Evolutionary conservation across 2,329 filamentous ascomycete species (phyloP).

Genomic region (Colletotrichum eleusines): DNA sequence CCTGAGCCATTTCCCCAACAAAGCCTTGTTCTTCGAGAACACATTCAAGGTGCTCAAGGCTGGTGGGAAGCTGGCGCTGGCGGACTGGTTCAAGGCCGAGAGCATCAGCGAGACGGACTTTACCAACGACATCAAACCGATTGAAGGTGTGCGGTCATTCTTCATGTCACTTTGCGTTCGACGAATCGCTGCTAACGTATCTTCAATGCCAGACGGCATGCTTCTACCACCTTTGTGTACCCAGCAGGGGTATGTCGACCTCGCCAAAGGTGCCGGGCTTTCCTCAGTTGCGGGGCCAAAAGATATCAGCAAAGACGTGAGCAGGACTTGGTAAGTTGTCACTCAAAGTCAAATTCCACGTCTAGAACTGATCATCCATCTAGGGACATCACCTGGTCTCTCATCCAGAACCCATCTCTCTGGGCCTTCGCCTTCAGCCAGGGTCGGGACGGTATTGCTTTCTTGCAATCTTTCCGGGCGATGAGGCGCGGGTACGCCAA

Average conservation of each 20-base stretch:
- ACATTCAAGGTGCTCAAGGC: slow-evolving; percentile 60
- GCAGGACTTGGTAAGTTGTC: slow-evolving; percentile 67
- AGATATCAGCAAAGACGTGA: slow-evolving; percentile 69
- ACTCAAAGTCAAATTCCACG: not conserved
- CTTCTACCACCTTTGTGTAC: slow-evolving; percentile 68
- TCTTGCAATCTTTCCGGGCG: slow-evolving; percentile 70
- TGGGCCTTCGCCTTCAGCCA: slow-evolving; percentile 73
- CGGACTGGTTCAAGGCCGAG: slow-evolving; percentile 72
- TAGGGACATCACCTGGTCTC: slow-evolving; percentile 73
- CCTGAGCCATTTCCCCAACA: slow-evolving; percentile 70
- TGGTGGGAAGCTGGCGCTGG: slow-evolving; percentile 66
- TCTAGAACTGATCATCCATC: not conserved
- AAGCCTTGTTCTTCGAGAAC: slow-evolving; percentile 69
- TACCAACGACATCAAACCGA: slow-evolving; percentile 67
- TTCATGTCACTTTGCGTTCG: not conserved
- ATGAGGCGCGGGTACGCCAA: slow-evolving; percentile 72
- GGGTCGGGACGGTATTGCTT: slow-evolving; percentile 70
- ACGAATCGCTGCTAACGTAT: not conserved
- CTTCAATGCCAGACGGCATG: slow-evolving; percentile 63
- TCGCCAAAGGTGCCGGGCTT: slow-evolving; percentile 63
- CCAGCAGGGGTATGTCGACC: slow-evolving; percentile 63
- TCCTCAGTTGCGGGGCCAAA: slow-evolving; percentile 59
- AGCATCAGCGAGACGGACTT: slow-evolving; percentile 58
- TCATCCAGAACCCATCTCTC: slow-evolving; percentile 69
- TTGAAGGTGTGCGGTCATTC: slow-evolving; percentile 59